Evolutionary conservation across 805 yeast species (phyloP).

Genomic region (Jamesozyma jinghongensis): DNA sequence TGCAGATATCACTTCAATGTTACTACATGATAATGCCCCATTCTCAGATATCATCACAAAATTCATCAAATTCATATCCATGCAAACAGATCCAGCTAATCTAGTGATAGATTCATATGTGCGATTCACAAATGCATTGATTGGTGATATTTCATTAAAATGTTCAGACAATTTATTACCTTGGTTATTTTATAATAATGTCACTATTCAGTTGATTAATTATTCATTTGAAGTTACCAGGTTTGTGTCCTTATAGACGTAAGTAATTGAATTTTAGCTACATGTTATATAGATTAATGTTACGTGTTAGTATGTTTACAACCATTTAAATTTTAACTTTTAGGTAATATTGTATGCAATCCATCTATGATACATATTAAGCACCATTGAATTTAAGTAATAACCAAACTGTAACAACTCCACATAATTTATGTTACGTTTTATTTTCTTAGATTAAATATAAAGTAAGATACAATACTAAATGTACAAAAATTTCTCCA

Average conservation of each 20-base stretch:
- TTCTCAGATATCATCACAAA: conserved; percentile 2
- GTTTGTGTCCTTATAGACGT: conserved; percentile 2
- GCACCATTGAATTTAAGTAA: background rate
- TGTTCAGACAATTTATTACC: conserved; percentile 11
- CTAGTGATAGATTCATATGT: conserved; percentile 16
- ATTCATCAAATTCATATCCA: conserved; percentile 13
- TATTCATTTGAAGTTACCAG: conserved; percentile 14
- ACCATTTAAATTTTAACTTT: too few species aligned
- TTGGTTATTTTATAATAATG: conserved; percentile 16
- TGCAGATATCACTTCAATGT: conserved; percentile 1
- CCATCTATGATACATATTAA: background rate
- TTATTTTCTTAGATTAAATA: background rate
- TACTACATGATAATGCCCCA: conserved; percentile 4
- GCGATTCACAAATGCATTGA: conserved; percentile 20
- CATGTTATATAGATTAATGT: too few species aligned
- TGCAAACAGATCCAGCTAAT: conserved; percentile 11
- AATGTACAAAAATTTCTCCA: background rate
- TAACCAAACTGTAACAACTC: background rate
- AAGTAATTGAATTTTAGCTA: background rate
- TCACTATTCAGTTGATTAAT: conserved; percentile 13
- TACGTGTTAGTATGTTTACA: too few species aligned
- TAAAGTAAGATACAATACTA: conserved; percentile 3
- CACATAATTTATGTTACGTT: background rate
- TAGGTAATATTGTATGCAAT: too few species aligned
- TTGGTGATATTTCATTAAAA: conserved; percentile 20